Evolutionary conservation across 2,329 filamentous ascomycete genomes (phyloP), one percentile per base, ranked within the genome.

Genomic region (Colletotrichum sansevieriae): DNA sequence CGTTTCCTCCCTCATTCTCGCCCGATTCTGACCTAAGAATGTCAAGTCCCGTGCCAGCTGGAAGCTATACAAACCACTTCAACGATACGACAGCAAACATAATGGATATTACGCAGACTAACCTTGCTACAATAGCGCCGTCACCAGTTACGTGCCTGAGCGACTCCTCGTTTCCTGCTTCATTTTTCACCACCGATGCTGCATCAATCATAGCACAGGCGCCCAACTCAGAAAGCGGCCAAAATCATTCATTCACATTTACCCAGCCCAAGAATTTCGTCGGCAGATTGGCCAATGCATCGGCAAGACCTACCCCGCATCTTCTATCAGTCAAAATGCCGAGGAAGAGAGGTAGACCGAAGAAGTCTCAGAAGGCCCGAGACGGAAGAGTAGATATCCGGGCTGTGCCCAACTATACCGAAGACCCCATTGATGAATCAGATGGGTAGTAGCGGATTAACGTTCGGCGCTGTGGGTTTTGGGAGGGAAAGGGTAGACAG

Each of bases 361-460:
- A 44, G 43, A 49, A 41, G 20, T 37, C 15, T 6, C 55, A 51
- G 15, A 69, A 54, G 35, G 37, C 57, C 11, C 62, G 49, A 18
- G 65, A 71, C 35, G 68, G 68, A 7, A 52, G 70, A 18, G 57
- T 64, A 11, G 49, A 68, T 12, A 71, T 71, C 7, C 52, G 65
- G 10, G 65, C 49, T 11, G 18, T 71, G 13, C 68, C 65, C 2
- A 51, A 71, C 20, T 63, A 71, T 11, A 44, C 69, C 9, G 64
- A 63, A 3, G 70, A 71, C 18, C 70, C 68, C 2, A 71, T 71
- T 13, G 70, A 71, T n/a, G 68, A 37, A 8, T 71, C 56, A 63
- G 60, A 70, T 20, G 63, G 52, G 10, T 65, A 51, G 25, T 18
- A 22, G 25, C 11, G 47, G 47, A 25, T 51, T 10, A 20, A 12